These are phyloP conservation scores for Pugionium cornutum DNA, from an alignment of 345 rosid genomes.

Conservation along the genomic window DNA sequence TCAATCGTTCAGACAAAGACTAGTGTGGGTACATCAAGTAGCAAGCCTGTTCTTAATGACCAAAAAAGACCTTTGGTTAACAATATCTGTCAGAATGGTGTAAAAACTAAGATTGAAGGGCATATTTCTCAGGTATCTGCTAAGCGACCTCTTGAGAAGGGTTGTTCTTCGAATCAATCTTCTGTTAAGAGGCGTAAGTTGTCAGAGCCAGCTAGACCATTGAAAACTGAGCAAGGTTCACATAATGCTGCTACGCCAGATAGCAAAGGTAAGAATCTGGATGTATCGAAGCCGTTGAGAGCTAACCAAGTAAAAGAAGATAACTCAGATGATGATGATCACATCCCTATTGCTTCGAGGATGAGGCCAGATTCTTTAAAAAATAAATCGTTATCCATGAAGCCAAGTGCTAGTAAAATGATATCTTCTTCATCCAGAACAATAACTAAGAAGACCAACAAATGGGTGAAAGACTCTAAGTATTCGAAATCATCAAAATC, in stretches of 20 bases:
- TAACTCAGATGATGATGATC: conserved; percentile 64
- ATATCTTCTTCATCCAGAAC: conserved; percentile 54
- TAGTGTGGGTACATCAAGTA: conserved; percentile 31
- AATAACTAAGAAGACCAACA: conserved; percentile 50
- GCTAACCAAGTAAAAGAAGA: conserved; percentile 41
- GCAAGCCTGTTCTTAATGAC: conserved; percentile 35
- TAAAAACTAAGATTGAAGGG: conserved; percentile 46
- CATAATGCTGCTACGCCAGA: conserved; percentile 37
- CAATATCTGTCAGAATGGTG: conserved; percentile 61
- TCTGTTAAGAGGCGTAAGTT: conserved; percentile 62
- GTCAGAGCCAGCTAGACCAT: conserved; percentile 39
- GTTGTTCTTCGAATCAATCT: conserved; percentile 44
- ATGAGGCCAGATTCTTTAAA: conserved; percentile 49
- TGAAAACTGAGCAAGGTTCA: conserved; percentile 29
- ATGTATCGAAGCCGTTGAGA: conserved; percentile 27
- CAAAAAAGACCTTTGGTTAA: conserved; percentile 54
- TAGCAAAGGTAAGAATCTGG: conserved; percentile 34
- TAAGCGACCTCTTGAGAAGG: conserved; percentile 70
- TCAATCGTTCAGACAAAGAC: conserved; percentile 27
- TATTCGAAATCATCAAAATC: conserved; percentile 60
- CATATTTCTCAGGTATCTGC: conserved; percentile 36
- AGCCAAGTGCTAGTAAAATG: conserved; percentile 46
- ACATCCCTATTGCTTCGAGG: conserved; percentile 75
- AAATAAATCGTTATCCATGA: conserved; percentile 39
- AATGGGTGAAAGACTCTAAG: conserved; percentile 49